Base-by-base conservation (phyloP, 192 early-diverging fungal species). In the Gonapodya prolifera region DNA sequence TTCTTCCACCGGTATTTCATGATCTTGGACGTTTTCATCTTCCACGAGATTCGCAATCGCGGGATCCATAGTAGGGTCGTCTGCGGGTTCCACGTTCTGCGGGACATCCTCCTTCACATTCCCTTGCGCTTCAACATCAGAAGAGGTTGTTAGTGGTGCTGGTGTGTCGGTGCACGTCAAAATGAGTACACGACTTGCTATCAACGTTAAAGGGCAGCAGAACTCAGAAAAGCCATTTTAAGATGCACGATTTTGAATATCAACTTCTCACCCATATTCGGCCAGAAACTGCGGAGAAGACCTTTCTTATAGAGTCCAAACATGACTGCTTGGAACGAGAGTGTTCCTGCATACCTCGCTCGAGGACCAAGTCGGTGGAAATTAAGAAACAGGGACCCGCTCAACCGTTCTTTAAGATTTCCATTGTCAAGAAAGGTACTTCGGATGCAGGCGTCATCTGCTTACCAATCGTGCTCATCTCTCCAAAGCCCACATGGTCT, bases 31-130 rank as follows among this genome's bases (percentile, higher is more conserved):
- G 76, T 30, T 70, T 36, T 71, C 74, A 69, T 78, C 1, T n/a
- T 69, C 28, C 23, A 83, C 79, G n/a, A 75, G 35, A 1, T 82
- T 81, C 35, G 92, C 88, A 2, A 93, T 74, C 45, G 45, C 45
- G 8, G 45, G 45, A 23, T 61, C 45, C 8, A 61, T 16, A 61
- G 45, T 61, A 16, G 45, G 45, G 45, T 61, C 45, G 23, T 61
- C 45, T 61, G 45, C 45, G 18, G 82, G 75, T n/a, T 84, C 75
- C 92, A 91, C 92, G 34, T 92, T 86, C 73, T 82, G 79, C 1
- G 88, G 71, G 70, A 86, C 88, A 34, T 89, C 85, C 8, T 86
- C 81, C 69, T 88, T 89, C 0, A 84, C 84, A 70, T 84, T 83
- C 33, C 79, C 78, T 2, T 28, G 34, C 0, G 36, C 30, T 2